Evolutionary conservation across 2,329 filamentous ascomycete genomes (phyloP).

Genomic region (Alternaria consortialis): DNA sequence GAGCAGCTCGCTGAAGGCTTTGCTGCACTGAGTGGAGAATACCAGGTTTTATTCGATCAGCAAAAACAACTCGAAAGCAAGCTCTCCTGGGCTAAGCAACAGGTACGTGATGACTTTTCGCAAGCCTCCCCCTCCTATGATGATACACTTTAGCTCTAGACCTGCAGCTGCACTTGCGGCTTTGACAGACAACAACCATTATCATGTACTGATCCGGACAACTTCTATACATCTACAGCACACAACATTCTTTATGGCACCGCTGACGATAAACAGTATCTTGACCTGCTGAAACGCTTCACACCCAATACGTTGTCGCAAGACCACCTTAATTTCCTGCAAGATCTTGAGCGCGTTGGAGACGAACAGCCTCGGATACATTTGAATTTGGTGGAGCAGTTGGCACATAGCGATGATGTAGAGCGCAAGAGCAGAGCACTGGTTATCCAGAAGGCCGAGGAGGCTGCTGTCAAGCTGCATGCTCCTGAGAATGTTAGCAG

Average conservation of each 20-base stretch:
- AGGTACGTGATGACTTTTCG: slow-evolving; percentile 50
- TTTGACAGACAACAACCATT: slow-evolving; percentile 57
- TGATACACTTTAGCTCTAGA: slow-evolving; percentile 62
- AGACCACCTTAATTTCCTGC: slow-evolving; percentile 52
- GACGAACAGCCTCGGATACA: slow-evolving; percentile 37
- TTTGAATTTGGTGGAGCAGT: slow-evolving; percentile 47
- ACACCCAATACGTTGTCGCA: slow-evolving; percentile 50
- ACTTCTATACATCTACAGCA: slow-evolving; percentile 8
- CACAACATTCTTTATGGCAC: background rate
- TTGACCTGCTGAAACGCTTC: slow-evolving; percentile 52
- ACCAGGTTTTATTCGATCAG: slow-evolving; percentile 56
- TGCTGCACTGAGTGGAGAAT: slow-evolving; percentile 57
- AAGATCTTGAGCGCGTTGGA: slow-evolving; percentile 50
- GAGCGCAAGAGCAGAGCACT: slow-evolving; percentile 46
- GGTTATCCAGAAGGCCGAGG: slow-evolving; percentile 47
- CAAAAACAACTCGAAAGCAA: slow-evolving; percentile 58
- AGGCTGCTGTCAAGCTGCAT: slow-evolving; percentile 41
- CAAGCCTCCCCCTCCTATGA: slow-evolving; percentile 45
- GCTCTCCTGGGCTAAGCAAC: slow-evolving; percentile 58
- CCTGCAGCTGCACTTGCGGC: slow-evolving; percentile 58
- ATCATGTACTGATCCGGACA: slow-evolving; percentile 51
- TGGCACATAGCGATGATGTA: slow-evolving; percentile 46
- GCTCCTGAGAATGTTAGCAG: slow-evolving; percentile 34
- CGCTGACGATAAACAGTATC: slow-evolving; percentile 47
- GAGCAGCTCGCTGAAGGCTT: slow-evolving; percentile 59